Evolutionary conservation across 179 eudicot species (phyloP), one percentile per base, ranked within the genome.

Genomic region (Nepenthes alata): DNA sequence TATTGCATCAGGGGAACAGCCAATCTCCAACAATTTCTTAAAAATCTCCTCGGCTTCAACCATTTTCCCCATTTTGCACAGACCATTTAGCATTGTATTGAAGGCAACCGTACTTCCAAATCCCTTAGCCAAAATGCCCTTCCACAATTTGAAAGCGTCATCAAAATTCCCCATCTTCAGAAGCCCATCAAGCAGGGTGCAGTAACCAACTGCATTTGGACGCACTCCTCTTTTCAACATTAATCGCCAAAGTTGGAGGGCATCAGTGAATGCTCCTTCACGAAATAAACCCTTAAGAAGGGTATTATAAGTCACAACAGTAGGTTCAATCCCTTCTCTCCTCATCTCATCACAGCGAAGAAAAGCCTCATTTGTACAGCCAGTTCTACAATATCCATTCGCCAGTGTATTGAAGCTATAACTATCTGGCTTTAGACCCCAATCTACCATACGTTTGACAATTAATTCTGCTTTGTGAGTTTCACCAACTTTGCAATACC

Each of bases 341-440:
- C 72, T 48, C 96, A 91, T 84, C 75, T 73, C 64, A 50, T 86
- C 83, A 74, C 70, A 84, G 72, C 89, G 73, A 68, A 55, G 57
- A 68, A 78, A 77, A 60, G 95, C 95, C 61, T 91, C 78, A 37
- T 38, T 54, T 37, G 71, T 74, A 62, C 66, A 59, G 49, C 89
- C 88, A 59, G 70, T 70, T 62, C 66, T 81, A 67, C 95, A 83
- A 67, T 84, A 89, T 47, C 95, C 95, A 76, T 86, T 78, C 41
- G 89, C 58, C 58, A 91, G 73, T 57, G 89, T 84, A 80, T 81
- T 80, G 58, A 78, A 89, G 74, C 86, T 89, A 70, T 86, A 83
- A 70, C 79, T 70, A 75, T 91, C 98, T 14, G 96, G 98, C 74
- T 74, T 75, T n/a, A 91, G 64, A 15, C 83, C 81, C 83, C 75